Base-by-base conservation (phyloP, 345 rosid species). In the Syzygium aqueum region DNA sequence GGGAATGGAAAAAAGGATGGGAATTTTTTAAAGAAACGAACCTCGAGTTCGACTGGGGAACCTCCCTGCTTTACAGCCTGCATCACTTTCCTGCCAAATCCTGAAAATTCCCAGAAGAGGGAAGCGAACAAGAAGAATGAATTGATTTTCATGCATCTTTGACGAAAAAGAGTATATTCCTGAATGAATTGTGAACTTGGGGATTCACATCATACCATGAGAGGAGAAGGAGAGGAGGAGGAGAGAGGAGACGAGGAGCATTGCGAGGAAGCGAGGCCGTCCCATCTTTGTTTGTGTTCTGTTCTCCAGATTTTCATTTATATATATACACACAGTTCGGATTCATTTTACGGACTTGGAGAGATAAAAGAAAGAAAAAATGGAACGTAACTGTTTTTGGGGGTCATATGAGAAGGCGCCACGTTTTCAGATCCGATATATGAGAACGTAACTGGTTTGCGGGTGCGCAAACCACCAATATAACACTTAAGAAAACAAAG, bases 41-140 rank as follows among this genome's bases (percentile, higher is more conserved):
- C 87, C 87, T 86, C 87, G 33, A 53, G 49, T 53, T 25, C 33
- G 15, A 51, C 84, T 10, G 50, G 50, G 77, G 23, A 61, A 33
- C n/a, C 87, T 11, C 63, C 87, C 30, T 12, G 33, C 51, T 17
- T 51, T 23, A 33, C 84, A 9, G 53, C 50, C 84, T 67, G 63
- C 87, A 77, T 53, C 28, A 86, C 21, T 77, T 49, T 86, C 63
- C 87, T 73, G 53, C 85, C 85, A 51, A 86, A 51, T 77, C 87
- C 86, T 85, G 77, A 77, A 37, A 46, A 17, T 28, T 28, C 25
- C 87, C 53, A 17, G 46, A 46, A 53, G 67, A 85, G 25, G n/a
- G 56, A 56, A 54, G 40, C 53, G 46, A 57, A 85, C 25, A 40
- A 53, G 28, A 40, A 53, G 28, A 21, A 37, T 59, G 57, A 85